A percentile compares a stretch with the other conserved stretches of the same genome.
These are phyloP conservation scores for Stereocaulon alpinum DNA, from an alignment of 495 filamentous ascomycete species.

Conservation along the genomic window DNA sequence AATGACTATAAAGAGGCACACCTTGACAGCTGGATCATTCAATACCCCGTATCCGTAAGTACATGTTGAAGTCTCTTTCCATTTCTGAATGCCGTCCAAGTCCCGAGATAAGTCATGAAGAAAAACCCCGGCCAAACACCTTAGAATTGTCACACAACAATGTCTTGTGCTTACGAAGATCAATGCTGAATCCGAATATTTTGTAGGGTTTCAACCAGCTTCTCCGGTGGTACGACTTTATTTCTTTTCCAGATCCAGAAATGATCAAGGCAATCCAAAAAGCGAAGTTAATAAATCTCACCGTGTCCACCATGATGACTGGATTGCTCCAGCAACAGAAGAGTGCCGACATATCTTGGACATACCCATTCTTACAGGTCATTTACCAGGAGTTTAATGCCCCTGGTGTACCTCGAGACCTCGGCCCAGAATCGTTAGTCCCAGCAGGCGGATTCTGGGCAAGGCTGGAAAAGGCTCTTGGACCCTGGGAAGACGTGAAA, in stretches of 20 bases:
- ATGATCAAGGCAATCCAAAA: conserved; percentile 1
- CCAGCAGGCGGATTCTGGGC: not conserved
- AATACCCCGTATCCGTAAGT: conserved; percentile 25
- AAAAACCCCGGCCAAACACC: too few species aligned
- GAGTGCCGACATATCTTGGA: conserved; percentile 6
- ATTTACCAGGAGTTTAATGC: conserved; percentile 25
- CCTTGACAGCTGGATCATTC: conserved; percentile 25
- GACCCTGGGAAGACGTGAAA: not conserved
- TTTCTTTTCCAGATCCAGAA: not conserved
- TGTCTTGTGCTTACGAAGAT: too few species aligned
- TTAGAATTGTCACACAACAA: too few species aligned
- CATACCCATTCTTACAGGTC: conserved; percentile 12
- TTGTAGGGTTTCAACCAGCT: conserved; percentile 24
- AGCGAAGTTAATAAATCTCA: conserved; percentile 14
- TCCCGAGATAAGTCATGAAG: too few species aligned
- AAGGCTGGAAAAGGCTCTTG: not conserved
- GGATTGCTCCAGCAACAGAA: conserved; percentile 7
- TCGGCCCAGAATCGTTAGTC: conserved; percentile 10
- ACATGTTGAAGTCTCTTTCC: too few species aligned
- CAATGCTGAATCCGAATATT: too few species aligned
- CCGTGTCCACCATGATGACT: conserved; percentile 5
- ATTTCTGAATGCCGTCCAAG: too few species aligned
- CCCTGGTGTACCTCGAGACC: conserved; percentile 19
- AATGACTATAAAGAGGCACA: conserved; percentile 18
- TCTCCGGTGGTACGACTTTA: conserved; percentile 10